phyloP scores from a whole-genome alignment of 495 filamentous ascomycete genomes.

The Amphirosellinia nigrospora region DNA sequence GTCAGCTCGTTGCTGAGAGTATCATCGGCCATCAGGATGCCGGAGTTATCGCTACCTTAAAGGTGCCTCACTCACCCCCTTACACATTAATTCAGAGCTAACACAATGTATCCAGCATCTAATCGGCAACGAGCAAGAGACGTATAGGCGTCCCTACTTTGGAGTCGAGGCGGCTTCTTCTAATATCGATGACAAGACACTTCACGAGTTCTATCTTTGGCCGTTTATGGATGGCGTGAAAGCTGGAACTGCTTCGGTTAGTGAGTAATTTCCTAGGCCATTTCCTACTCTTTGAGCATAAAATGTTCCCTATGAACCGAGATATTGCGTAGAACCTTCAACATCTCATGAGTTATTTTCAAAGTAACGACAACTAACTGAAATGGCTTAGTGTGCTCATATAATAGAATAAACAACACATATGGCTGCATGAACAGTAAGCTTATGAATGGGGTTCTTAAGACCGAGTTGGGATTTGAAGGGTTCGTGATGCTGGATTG shows the following conservation, averaged over 20 bases:
- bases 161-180: constrained; percentile 60
- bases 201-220: constrained; percentile 77
- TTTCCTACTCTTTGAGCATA: neutral
- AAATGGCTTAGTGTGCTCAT: constrained; percentile 61
- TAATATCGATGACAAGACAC: constrained; percentile 69
- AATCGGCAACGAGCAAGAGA: constrained; percentile 72
- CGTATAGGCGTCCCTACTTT: constrained; percentile 58
- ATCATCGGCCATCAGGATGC: constrained; percentile 56
- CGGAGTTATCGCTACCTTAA: constrained; percentile 61
- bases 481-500: constrained; percentile 72
- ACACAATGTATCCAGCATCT: constrained; percentile 51
- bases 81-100: neutral
- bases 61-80: constrained; percentile 42
- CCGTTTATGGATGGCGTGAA: constrained; percentile 69
- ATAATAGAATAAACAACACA: constrained; percentile 69
- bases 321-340: neutral
- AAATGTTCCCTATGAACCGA: neutral
- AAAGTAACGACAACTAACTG: neutral
- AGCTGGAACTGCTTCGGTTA: constrained; percentile 65
- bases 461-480: constrained; percentile 68
- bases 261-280: neutral
- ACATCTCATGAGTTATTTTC: neutral
- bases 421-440: constrained; percentile 71
- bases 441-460: constrained; percentile 65
- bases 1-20: constrained; percentile 51